A percentile compares a stretch with the other conserved stretches of the same genome.
Evolutionary conservation across 1,284 basidiomycete genomes (phyloP).

Genomic region (Papiliotrema laurentii): DNA sequence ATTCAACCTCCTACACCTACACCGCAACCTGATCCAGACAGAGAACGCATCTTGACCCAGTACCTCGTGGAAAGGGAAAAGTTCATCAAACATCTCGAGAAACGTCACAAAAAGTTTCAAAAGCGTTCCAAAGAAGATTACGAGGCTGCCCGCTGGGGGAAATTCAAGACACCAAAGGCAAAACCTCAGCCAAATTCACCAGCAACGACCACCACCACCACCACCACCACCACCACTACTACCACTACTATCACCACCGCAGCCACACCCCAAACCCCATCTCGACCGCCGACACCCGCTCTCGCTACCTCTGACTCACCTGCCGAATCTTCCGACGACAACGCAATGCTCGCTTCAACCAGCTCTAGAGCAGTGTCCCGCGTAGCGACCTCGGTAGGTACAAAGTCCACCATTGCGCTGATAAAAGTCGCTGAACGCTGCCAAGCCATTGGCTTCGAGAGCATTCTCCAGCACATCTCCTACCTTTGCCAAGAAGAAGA

Average conservation of each 20-base stretch:
- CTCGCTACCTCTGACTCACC: conserved; percentile 6
- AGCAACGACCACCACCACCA: background rate
- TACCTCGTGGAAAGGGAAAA: conserved; percentile 29
- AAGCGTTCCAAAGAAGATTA: conserved; percentile 15
- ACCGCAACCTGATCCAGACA: background rate
- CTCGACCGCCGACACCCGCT: background rate
- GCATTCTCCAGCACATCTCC: too few species aligned
- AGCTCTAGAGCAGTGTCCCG: background rate
- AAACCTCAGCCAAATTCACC: background rate
- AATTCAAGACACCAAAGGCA: conserved; percentile 7
- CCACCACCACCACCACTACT: background rate
- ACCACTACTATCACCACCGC: too few species aligned
- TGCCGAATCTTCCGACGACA: background rate
- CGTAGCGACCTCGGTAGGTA: background rate
- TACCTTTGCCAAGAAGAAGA: conserved; percentile 13
- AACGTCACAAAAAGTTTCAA: conserved; percentile 23
- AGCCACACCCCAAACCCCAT: background rate
- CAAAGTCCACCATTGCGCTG: background rate
- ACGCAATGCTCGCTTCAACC: conserved; percentile 1
- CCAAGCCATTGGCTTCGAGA: background rate
- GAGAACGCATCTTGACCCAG: conserved; percentile 14
- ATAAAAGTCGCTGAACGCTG: background rate
- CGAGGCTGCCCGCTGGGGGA: conserved; percentile 9
- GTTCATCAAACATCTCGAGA: conserved; percentile 32
- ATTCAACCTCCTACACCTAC: background rate